Base-by-base conservation (phyloP, 2,329 filamentous ascomycete genomes). In the Metarhizium anisopliae region DNA sequence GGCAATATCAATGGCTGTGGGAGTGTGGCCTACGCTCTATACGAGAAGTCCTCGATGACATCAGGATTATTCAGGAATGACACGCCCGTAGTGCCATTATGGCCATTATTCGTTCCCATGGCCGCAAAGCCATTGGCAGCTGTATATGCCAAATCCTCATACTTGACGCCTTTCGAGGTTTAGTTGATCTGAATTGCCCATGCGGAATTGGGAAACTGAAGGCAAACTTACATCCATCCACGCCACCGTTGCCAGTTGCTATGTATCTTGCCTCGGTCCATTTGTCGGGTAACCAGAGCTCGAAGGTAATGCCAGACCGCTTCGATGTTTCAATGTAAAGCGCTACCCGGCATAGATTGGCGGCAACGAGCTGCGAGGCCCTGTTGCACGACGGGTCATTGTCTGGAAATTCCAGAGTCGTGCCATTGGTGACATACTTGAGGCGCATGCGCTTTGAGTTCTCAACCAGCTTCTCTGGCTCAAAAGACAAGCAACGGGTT, bases 41-140 rank as follows among this genome's bases (percentile, higher is more conserved):
- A 68, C 8, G 67, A 63, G 56, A 70, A 75, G 58, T 75, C 72
- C 47, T 63, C 61, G 0, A 72, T 47, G 1, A 69, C 63, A 10
- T 72, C 73, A 0, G 68, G 61, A 54, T 72, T 71, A 38, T 72
- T 63, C 16, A 71, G 60, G 50, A 73, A 68, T 0, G 63, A 55
- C 0, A 55, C 43, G 1, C 60, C 70, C 1, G 64, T 60, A 0
- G 73, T 74, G 42, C 77, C 77, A 54, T 78, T 73, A 56, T 80
- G 77, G 29, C 77, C 77, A 36, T 77, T 78, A 61, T 80, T 79
- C 6, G 76, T 74, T 2, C 76, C 76, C 29, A 79, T 71, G 1
- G 72, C 67, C 1, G 76, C 74, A 59, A 79, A 79, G 0, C 75
- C 76, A 13, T 72, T 61, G 2, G 66, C 62, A 6, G 70, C 64